Evolutionary conservation across 805 yeast genomes (phyloP).

Genomic region (Torulaspora maleeae): DNA sequence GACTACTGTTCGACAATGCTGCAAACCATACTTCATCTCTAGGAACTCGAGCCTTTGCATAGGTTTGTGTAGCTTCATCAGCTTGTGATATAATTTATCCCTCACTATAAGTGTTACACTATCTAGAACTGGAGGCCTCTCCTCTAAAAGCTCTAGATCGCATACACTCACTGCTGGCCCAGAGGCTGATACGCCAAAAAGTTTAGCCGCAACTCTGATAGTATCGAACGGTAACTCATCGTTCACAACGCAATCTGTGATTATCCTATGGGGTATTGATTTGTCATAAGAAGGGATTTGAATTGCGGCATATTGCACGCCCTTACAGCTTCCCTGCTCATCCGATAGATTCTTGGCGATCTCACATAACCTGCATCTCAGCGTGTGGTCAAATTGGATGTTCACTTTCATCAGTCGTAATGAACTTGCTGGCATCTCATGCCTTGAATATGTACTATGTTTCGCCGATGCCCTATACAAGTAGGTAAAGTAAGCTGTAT

Average conservation of each 20-base stretch:
- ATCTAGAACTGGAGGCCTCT: conserved; percentile 14
- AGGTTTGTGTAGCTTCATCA: conserved; percentile 13
- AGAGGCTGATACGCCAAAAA: conserved; percentile 6
- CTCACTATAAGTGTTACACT: conserved; percentile 17
- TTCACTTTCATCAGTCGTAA: conserved; percentile 7
- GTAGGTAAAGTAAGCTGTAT: neutral
- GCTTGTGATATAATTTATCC: conserved; percentile 20
- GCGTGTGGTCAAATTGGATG: conserved; percentile 7
- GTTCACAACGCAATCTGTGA: conserved; percentile 11
- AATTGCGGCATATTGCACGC: conserved; percentile 11
- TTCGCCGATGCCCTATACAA: no score
- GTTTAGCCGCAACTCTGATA: conserved; percentile 12
- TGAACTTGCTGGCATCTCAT: neutral
- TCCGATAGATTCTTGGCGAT: conserved; percentile 10
- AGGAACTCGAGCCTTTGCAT: conserved; percentile 22
- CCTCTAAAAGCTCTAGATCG: conserved; percentile 10
- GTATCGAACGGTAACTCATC: conserved; percentile 13
- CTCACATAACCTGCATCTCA: conserved; percentile 5
- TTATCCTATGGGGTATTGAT: neutral
- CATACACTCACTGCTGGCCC: conserved; percentile 20
- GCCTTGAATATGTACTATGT: neutral
- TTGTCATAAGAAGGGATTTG: conserved; percentile 12
- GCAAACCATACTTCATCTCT: conserved; percentile 20
- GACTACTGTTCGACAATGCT: conserved; percentile 15
- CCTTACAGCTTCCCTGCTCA: conserved; percentile 1